Conservation (phyloP, 441 rosid genomes). For the Dalechampia spathulata region DNA sequence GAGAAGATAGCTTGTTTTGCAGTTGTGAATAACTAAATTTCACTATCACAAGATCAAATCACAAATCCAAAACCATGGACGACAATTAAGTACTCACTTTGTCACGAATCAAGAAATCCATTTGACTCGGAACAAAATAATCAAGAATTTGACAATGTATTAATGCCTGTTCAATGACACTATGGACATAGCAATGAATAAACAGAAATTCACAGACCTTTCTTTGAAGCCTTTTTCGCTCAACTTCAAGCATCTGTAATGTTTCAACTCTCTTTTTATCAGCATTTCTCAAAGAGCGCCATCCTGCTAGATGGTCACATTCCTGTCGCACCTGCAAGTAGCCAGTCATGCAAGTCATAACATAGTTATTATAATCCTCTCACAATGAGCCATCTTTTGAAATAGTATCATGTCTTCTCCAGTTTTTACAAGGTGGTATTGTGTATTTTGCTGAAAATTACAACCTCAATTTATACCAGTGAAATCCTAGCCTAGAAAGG, state of each 20-base stretch:
- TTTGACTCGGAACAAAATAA: too few species aligned
- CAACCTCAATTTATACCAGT: too few species aligned
- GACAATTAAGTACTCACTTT: neutral
- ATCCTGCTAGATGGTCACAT: conserved; percentile 71
- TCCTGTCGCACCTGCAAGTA: conserved; percentile 64
- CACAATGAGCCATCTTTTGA: too few species aligned
- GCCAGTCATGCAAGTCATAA: neutral
- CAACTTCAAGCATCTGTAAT: conserved; percentile 45
- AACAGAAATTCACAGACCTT: conserved; percentile 42
- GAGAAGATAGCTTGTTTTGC: neutral
- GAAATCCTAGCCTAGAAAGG: too few species aligned
- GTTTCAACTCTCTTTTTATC: conserved; percentile 34
- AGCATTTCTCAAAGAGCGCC: conserved; percentile 36
- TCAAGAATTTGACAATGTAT: neutral
- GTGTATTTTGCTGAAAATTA: too few species aligned
- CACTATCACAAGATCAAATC: neutral
- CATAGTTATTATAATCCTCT: too few species aligned
- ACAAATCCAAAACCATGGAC: neutral
- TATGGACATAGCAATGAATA: neutral
- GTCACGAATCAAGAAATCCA: neutral
- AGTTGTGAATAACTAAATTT: neutral
- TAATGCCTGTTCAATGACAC: neutral
- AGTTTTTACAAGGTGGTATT: too few species aligned
- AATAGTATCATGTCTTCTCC: too few species aligned
- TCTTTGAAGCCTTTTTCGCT: conserved; percentile 41